Conservation (phyloP, 192 early-diverging fungal species). For the Linderina pennispora region DNA sequence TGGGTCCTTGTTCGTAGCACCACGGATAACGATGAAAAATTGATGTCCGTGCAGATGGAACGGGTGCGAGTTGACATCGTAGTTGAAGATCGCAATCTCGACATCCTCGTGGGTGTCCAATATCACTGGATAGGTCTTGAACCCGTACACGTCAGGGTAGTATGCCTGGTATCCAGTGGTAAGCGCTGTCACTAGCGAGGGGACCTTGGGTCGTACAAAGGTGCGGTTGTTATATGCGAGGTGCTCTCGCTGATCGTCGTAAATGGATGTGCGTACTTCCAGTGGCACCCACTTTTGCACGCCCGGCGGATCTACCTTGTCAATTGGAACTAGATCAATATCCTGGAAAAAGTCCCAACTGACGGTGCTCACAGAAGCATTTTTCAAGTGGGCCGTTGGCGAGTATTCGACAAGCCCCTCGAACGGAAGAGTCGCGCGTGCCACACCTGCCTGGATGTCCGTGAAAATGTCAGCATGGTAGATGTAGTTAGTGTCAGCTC, state of each 20-base stretch:
- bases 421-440: constrained; percentile 27
- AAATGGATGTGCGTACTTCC: constrained; percentile 56
- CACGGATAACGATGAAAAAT: constrained; percentile 66
- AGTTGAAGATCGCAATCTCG: constrained; percentile 75
- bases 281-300: constrained; percentile 47
- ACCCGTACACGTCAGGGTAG: constrained; percentile 58
- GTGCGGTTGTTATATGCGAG: constrained; percentile 72
- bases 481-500: constrained; percentile 55
- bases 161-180: constrained; percentile 54
- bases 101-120: constrained; percentile 56
- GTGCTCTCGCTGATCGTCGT: constrained; percentile 67
- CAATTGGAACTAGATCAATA: constrained; percentile 52
- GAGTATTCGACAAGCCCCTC: constrained; percentile 36
- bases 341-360: constrained; percentile 53
- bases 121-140: constrained; percentile 55
- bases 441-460: constrained; percentile 34
- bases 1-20: constrained; percentile 31
- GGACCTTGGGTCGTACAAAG: constrained; percentile 58
- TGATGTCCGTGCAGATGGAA: constrained; percentile 87
- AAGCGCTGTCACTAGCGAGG: constrained; percentile 59
- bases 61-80: constrained; percentile 65
- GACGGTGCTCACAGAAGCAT: constrained; percentile 18
- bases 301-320: constrained; percentile 18
- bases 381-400: constrained; percentile 10
- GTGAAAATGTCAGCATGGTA: constrained; percentile 65